phyloP scores from a whole-genome alignment of 768 basidiomycete genomes.

The Mycena chlorophos region DNA sequence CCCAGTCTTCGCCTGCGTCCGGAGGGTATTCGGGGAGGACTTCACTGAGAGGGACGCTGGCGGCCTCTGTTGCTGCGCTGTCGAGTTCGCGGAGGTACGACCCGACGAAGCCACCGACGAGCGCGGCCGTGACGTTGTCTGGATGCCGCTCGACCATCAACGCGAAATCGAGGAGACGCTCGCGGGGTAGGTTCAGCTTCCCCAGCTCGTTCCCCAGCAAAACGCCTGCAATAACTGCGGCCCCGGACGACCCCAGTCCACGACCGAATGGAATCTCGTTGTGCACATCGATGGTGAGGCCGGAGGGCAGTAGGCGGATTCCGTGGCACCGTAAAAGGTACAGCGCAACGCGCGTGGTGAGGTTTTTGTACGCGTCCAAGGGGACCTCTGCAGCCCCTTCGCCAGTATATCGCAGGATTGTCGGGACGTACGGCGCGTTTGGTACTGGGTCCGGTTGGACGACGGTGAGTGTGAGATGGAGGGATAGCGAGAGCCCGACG shows the following conservation, averaged over 20 bases:
- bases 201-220: constrained; percentile 87
- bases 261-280: constrained; percentile 99
- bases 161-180: constrained; percentile 89
- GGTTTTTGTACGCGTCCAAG: constrained; percentile 93
- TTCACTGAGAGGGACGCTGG: constrained; percentile 91
- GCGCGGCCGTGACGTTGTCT: constrained; percentile 97
- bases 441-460: constrained; percentile 27
- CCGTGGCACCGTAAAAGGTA: constrained; percentile 93
- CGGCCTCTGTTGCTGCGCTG: constrained; percentile 73
- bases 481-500: constrained; percentile 93
- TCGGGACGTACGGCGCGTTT: constrained; percentile 43
- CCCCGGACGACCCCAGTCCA: constrained; percentile 95
- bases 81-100: constrained; percentile 92
- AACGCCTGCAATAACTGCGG: constrained; percentile 98
- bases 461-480: constrained; percentile 73
- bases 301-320: constrained; percentile 72
- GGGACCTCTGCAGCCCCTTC: constrained; percentile 92
- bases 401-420: constrained; percentile 76
- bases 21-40: constrained; percentile 94
- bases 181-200: constrained; percentile 61
- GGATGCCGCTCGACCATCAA: constrained; percentile 99
- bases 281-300: constrained; percentile 71
- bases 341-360: constrained; percentile 94
- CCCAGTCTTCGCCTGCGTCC: constrained; percentile 92
- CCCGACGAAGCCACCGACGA: constrained; percentile 96